These are phyloP conservation scores for Rubia occidens DNA, from an alignment of 305 asterid species.

Conservation along the genomic window DNA sequence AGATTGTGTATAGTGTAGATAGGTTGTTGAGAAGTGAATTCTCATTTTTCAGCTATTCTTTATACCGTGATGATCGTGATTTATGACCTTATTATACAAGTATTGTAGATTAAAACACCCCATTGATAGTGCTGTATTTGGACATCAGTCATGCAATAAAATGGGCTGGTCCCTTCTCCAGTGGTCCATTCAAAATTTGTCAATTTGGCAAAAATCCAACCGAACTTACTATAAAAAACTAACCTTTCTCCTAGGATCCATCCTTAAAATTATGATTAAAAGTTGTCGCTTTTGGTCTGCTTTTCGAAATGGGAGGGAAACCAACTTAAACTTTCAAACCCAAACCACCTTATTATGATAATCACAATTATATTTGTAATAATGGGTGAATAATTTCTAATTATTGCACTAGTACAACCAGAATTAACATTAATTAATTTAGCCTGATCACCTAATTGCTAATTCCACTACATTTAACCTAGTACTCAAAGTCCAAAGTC, in stretches of 20 bases:
- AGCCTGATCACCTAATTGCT: background rate
- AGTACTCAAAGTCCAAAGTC: background rate
- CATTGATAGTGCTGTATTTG: background rate
- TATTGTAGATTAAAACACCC: no score
- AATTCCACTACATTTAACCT: background rate
- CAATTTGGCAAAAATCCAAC: background rate
- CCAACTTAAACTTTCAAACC: conserved; percentile 17
- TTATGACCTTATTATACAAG: background rate
- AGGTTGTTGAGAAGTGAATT: background rate
- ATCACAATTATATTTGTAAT: background rate
- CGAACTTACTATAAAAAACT: background rate
- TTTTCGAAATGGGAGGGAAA: conserved; percentile 24
- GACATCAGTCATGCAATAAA: background rate
- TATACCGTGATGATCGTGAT: background rate
- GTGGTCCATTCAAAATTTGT: background rate
- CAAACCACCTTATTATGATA: background rate
- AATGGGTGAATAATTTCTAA: background rate
- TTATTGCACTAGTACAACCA: background rate
- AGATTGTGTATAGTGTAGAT: background rate
- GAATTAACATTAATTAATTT: background rate
- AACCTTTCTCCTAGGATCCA: background rate
- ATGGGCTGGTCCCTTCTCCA: background rate
- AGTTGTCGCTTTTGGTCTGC: conserved; percentile 1
- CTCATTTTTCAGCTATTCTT: background rate
- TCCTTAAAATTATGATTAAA: background rate